Base-by-base conservation (phyloP, 257 asterid genomes). In the Ocimum tenuiflorum region DNA sequence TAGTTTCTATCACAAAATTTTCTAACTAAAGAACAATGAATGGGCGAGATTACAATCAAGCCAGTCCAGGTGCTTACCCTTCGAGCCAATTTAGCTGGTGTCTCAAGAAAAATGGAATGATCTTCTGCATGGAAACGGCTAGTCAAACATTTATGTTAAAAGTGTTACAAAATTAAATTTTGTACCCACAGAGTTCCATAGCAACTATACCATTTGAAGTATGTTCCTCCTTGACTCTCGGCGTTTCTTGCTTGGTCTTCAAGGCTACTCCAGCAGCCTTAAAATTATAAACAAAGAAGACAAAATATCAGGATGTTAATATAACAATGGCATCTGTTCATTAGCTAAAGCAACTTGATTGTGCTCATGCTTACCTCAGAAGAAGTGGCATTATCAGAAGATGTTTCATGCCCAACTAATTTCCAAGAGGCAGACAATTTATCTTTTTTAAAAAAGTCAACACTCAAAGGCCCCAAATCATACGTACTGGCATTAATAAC, bases 371-470 rank as follows among this genome's bases (percentile, higher is more conserved):
- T 76, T 66, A 85, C 96, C 95, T 84, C 86, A 51, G 69, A 63
- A 56, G 77, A 68, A 58, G 75, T 72, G 68, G 70, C 79, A 63
- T 72, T 73, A 51, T 73, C 80, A 48, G 78, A 51, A 29, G 69
- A 55, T 15, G 49, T 50, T 56, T 79, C 85, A 49, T 67, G 73
- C 76, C 80, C 87, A 58, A 56, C 78, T 72, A 68, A 58, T 78
- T 71, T 86, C 97, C 95, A 88, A 22, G 97, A 87, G 35, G 96
- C 85, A 55, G 96, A 84, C 66, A 85, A 70, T 79, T 88, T 87
- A 63, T 52, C 75, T 67, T 79, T 92, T 63, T 85, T 75, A 67
- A 88, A 76, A 70, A 82, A 81, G 70, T 90, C 94, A 45, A 82
- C 65, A 77, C 82, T 86, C 42, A 88, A 75, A 39, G 95, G 88